phyloP scores from a whole-genome alignment of 139 green algal genomes.

The Mychonastes homosphaera region DNA sequence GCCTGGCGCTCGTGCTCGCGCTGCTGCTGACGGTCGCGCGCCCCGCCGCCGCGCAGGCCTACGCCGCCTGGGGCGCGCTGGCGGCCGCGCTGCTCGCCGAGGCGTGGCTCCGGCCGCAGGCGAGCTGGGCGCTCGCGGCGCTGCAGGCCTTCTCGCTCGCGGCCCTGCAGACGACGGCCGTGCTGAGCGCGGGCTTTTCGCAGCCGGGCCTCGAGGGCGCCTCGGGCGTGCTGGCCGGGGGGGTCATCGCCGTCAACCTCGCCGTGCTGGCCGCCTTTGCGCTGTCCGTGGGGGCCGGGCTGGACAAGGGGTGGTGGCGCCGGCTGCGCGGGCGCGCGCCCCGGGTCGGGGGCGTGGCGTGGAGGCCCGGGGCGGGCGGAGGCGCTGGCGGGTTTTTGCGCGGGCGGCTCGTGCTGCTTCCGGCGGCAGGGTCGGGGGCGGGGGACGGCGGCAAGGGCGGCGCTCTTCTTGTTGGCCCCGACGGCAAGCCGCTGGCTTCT shows the following conservation, averaged over 20 bases:
- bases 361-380: too few relatives aligned
- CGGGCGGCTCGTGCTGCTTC: too few relatives aligned
- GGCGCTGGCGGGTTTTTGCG: too few relatives aligned
- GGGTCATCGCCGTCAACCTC: constrained; percentile 10
- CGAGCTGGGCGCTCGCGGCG: constrained; percentile 2
- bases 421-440: too few relatives aligned
- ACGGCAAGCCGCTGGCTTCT: too few relatives aligned
- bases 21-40: constrained; percentile 5
- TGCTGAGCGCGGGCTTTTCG: too few relatives aligned
- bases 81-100: constrained; percentile 15
- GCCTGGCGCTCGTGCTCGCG: constrained; percentile 3
- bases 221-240: background rate
- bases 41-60: constrained; percentile 11
- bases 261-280: constrained; percentile 4
- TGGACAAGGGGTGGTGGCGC: too few relatives aligned
- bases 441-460: too few relatives aligned
- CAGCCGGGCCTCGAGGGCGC: too few relatives aligned
- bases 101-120: background rate
- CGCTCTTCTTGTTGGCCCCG: too few relatives aligned
- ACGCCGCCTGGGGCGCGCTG: constrained; percentile 16
- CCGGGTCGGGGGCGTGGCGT: too few relatives aligned
- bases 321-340: too few relatives aligned
- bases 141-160: constrained; percentile 11
- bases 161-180: constrained; percentile 1
- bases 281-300: constrained; percentile 6